Evolutionary conservation across 179 eudicot genomes (phyloP).

Genomic region (Silene coronaria): DNA sequence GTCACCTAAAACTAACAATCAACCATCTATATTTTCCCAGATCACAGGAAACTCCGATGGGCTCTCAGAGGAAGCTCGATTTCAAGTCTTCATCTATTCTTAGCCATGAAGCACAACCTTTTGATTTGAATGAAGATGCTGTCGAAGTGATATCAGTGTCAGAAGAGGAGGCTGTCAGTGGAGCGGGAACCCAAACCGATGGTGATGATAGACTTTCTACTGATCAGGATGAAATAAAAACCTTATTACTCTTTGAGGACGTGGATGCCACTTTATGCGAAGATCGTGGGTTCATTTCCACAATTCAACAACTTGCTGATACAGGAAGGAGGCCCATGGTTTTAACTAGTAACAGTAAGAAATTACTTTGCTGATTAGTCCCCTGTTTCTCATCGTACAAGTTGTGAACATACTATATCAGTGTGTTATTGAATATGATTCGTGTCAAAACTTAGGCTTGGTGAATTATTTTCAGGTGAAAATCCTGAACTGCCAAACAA

Average conservation of each 20-base stretch:
- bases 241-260: conserved; percentile 85
- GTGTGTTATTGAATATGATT: conserved; percentile 9
- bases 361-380: conserved; percentile 14
- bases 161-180: conserved; percentile 40
- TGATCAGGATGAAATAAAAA: conserved; percentile 48
- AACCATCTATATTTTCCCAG: conserved; percentile 35
- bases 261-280: conserved; percentile 68
- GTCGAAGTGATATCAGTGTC: conserved; percentile 47
- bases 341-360: conserved; percentile 81
- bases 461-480: conserved; percentile 37
- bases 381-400: not conserved
- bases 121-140: conserved; percentile 35
- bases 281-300: conserved; percentile 76
- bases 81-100: conserved; percentile 31
- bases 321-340: conserved; percentile 84
- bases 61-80: conserved; percentile 35
- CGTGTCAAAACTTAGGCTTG: conserved; percentile 16
- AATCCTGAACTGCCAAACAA: conserved; percentile 64
- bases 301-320: conserved; percentile 83
- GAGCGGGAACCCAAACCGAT: conserved; percentile 22
- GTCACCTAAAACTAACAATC: conserved; percentile 9
- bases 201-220: conserved; percentile 30
- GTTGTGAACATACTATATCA: not conserved
- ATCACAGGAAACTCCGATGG: conserved; percentile 40
- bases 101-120: conserved; percentile 14